phyloP scores from a whole-genome alignment of 1,284 basidiomycete species.

The Moniliella sp. region DNA sequence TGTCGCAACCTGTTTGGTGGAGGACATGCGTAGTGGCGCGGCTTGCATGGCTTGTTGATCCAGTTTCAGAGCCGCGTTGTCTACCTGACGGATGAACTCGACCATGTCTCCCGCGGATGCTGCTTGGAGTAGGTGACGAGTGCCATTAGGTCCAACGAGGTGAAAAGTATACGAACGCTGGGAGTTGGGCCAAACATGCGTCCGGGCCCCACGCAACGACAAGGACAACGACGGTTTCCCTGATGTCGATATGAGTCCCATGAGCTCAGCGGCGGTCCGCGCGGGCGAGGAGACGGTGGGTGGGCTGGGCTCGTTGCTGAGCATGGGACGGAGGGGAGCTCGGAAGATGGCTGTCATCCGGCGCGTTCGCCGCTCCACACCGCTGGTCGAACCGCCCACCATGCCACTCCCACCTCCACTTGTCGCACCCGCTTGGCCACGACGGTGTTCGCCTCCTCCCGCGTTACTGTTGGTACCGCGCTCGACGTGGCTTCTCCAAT shows the following conservation, averaged over 20 bases:
- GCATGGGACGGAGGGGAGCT: constrained; percentile 17
- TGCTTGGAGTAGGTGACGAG: constrained; percentile 23
- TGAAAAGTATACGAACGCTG: constrained; percentile 26
- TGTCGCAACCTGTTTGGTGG: not conserved
- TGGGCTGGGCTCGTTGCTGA: constrained; percentile 10
- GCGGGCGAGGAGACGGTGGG: constrained; percentile 1
- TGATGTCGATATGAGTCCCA: constrained; percentile 13
- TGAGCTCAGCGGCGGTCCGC: constrained; percentile 9
- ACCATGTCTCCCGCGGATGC: constrained; percentile 14
- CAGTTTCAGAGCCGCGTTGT: constrained; percentile 9
- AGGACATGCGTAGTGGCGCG: not conserved
- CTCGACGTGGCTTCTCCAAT: constrained; percentile 3
- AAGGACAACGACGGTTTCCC: constrained; percentile 14
- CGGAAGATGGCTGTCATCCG: constrained; percentile 29
- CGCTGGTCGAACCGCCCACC: not conserved
- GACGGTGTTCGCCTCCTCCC: not conserved
- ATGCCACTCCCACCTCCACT: no score
- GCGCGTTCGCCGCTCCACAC: constrained; percentile 8
- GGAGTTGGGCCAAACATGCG: constrained; percentile 21
- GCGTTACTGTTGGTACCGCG: not conserved
- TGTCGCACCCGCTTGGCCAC: no score
- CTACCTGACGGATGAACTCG: constrained; percentile 18
- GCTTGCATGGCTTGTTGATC: constrained; percentile 1
- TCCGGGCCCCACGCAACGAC: constrained; percentile 13
- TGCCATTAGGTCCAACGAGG: constrained; percentile 16